Evolutionary conservation across 352 stramenopile species (phyloP), one percentile per base, ranked within the genome.

Genomic region (Globisporangium cederbergense): DNA sequence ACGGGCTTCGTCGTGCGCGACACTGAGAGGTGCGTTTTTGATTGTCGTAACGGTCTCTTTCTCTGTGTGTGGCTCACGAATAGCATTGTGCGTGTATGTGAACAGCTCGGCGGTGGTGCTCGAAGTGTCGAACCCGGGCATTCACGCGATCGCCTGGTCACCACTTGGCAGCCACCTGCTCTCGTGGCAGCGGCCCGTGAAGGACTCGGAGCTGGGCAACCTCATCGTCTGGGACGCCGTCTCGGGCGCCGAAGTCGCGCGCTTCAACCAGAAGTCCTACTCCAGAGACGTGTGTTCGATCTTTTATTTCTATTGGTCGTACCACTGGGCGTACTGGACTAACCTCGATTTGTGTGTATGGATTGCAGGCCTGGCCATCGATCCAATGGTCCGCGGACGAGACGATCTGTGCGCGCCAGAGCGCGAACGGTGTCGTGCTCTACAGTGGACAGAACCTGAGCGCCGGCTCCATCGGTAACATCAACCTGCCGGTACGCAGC

Each of bases 321-420:
- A 4, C n/a, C 14, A 28, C 11, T 14, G 50, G 25, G 20, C 38
- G 13, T 20, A 46, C 43, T 28, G 25, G 2, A 18, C 22, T 70
- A 67, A 22, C 5, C 14, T 40, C 25, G 2, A 59, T 8, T 32
- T 22, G 18, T 45, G 52, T 28, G 36, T 58, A 40, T 28, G 59
- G 20, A 13, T 30, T 43, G 38, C 56, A 95, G 86, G 83, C 87
- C 67, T 98, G 91, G 91, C 91, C 91, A 18, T 91, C 85, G 57
- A 71, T 98, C 20, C 85, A 97, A 66, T 98, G 91, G 91, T 96
- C 82, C 40, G 84, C 79, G 34, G 89, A 98, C 59, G 91, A 98
- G 72, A 82, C 76, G 13, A 94, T 95, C 50, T 92, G 86, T 47
- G 87, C 73, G 2, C 87, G 87, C 45, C 81, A 90, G 69, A 93